Evolutionary conservation across 2,329 filamentous ascomycete species (phyloP).

Genomic region (Paraphoma sp.): DNA sequence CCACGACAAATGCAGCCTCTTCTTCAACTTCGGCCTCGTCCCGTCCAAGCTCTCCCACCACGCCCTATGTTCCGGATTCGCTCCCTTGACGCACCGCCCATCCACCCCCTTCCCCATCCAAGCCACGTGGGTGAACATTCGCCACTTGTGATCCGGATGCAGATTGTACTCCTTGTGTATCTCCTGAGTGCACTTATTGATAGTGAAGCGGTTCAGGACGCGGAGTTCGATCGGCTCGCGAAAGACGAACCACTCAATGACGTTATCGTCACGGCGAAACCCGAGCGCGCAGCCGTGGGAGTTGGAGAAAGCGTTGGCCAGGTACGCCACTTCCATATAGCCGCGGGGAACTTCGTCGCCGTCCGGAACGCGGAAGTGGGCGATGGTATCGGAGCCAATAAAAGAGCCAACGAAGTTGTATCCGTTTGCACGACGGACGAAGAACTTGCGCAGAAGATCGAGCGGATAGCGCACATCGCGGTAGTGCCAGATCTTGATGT

Average conservation of each 20-base stretch:
- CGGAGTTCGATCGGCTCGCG: slow-evolving; percentile 2
- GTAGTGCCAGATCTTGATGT: slow-evolving; percentile 31
- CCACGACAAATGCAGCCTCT: too few species aligned
- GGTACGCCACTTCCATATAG: slow-evolving; percentile 25
- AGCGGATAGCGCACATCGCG: neutral
- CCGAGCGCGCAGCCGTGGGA: slow-evolving; percentile 27
- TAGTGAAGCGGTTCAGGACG: slow-evolving; percentile 5
- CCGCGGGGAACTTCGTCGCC: slow-evolving; percentile 24
- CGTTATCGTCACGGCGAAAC: slow-evolving; percentile 12
- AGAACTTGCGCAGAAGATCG: too few species aligned
- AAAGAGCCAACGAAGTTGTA: slow-evolving; percentile 19
- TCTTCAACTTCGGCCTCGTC: too few species aligned
- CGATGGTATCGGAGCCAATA: slow-evolving; percentile 14
- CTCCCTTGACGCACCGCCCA: slow-evolving; percentile 5
- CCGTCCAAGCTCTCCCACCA: neutral
- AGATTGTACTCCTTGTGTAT: neutral
- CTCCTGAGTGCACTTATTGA: neutral
- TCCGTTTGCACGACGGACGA: neutral
- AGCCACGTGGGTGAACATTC: too few species aligned
- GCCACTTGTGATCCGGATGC: too few species aligned
- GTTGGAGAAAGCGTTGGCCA: slow-evolving; percentile 19
- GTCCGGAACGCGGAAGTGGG: neutral
- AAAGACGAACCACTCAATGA: slow-evolving; percentile 34
- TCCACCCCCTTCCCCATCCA: slow-evolving; percentile 7
- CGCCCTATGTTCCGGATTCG: slow-evolving; percentile 1